These are phyloP conservation scores for Cryptococcus amylolentus DNA, from an alignment of 1,284 basidiomycete genomes.

Conservation along the genomic window DNA sequence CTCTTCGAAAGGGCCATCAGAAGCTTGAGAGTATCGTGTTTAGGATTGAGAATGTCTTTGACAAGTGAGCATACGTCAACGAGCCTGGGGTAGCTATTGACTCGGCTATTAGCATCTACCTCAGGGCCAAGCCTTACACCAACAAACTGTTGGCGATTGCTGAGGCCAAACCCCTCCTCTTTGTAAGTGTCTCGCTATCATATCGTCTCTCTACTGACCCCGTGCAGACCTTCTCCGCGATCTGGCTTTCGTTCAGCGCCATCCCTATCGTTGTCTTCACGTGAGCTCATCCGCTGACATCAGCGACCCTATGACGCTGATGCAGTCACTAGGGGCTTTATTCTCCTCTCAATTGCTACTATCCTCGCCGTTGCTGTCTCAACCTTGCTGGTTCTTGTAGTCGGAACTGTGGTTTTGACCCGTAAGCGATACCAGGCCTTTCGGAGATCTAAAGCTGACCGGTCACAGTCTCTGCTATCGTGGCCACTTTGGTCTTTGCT, in stretches of 20 bases:
- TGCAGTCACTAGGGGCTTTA: background rate
- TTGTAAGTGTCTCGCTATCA: slow-evolving; percentile 22
- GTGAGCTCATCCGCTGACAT: slow-evolving; percentile 15
- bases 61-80: background rate
- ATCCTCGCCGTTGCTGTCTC: slow-evolving; percentile 5
- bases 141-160: slow-evolving; percentile 30
- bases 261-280: slow-evolving; percentile 31
- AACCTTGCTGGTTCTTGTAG: slow-evolving; percentile 1
- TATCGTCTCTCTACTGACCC: background rate
- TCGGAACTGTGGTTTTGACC: slow-evolving; percentile 4
- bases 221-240: slow-evolving; percentile 34
- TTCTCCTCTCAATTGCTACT: slow-evolving; percentile 1
- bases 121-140: slow-evolving; percentile 31
- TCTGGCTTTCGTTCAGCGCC: slow-evolving; percentile 32
- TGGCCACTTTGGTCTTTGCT: slow-evolving; percentile 22
- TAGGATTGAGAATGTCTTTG: background rate
- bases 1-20: too few relatives aligned
- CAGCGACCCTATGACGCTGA: background rate
- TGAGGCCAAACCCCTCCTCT: slow-evolving; percentile 34
- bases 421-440: background rate
- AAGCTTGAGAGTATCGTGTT: background rate
- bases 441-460: background rate
- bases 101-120: slow-evolving; percentile 24
- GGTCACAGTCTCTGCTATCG: slow-evolving; percentile 7
- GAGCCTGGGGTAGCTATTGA: background rate